Conservation (phyloP, 305 asterid genomes). For the Fraxinus xanthoxyloides region DNA sequence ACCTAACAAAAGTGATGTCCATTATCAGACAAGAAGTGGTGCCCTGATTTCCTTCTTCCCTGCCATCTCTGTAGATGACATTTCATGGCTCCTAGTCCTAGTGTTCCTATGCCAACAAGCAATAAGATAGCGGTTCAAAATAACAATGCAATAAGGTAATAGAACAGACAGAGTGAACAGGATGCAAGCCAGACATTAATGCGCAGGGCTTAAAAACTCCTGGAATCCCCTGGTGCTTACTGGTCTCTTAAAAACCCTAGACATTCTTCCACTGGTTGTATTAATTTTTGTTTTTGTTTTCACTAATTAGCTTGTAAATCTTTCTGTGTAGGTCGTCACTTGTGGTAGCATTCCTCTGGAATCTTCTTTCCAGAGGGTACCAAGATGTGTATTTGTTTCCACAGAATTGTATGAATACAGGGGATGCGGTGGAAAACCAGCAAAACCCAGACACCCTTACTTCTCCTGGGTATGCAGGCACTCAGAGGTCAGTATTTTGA, state of each 20-base stretch:
- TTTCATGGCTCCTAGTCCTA: neutral
- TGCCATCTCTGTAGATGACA: conserved; percentile 1
- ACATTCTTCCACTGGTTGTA: conserved; percentile 9
- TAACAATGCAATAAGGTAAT: neutral
- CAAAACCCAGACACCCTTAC: conserved; percentile 53
- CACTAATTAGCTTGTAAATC: neutral
- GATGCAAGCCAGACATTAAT: neutral
- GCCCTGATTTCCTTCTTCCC: conserved; percentile 1
- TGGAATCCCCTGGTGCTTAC: neutral
- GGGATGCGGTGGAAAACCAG: conserved; percentile 63
- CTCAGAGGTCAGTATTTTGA: conserved; percentile 61
- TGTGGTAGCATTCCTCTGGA: conserved; percentile 82
- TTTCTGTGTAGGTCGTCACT: conserved; percentile 59
- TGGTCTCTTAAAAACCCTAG: conserved; percentile 2
- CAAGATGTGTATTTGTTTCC: conserved; percentile 68
- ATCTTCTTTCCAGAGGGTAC: conserved; percentile 64
- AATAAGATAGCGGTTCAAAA: neutral
- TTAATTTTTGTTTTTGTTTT: neutral
- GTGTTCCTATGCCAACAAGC: neutral
- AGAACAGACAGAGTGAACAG: neutral
- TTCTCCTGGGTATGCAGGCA: conserved; percentile 74
- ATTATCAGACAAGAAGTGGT: neutral
- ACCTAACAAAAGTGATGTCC: neutral
- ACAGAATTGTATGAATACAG: conserved; percentile 68
- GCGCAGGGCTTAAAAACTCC: neutral